phyloP scores from a whole-genome alignment of 1,284 basidiomycete species.

The Pseudozyma pruni region DNA sequence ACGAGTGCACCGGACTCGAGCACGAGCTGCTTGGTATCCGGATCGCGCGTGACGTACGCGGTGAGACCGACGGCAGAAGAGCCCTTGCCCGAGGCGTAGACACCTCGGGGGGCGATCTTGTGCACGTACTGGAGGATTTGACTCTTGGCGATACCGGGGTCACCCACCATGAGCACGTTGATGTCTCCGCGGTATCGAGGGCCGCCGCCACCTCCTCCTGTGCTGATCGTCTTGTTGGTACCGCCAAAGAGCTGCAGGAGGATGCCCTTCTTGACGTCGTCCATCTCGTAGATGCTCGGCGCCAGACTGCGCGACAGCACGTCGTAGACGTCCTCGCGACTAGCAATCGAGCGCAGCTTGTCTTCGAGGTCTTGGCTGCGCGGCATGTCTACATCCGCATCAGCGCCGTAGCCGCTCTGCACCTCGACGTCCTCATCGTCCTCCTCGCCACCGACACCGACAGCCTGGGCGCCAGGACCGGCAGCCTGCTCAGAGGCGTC shows the following conservation, averaged over 20 bases:
- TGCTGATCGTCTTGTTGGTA: conserved; percentile 92
- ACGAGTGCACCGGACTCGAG: conserved; percentile 97
- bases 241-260: conserved; percentile 95
- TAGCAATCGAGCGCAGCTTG: conserved; percentile 77
- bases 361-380: conserved; percentile 71
- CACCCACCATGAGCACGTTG: conserved; percentile 95
- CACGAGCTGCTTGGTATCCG: conserved; percentile 96
- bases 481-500: conserved; percentile 61
- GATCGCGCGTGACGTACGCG: conserved; percentile 96
- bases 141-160: conserved; percentile 96
- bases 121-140: conserved; percentile 93
- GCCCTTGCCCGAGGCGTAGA: conserved; percentile 86
- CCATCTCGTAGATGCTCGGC: conserved; percentile 96
- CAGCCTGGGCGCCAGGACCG: conserved; percentile 73
- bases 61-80: conserved; percentile 98
- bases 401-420: conserved; percentile 22
- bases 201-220: conserved; percentile 92
- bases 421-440: conserved; percentile 62
- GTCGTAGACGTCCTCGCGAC: conserved; percentile 85
- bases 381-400: conserved; percentile 28
- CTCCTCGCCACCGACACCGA: conserved; percentile 86
- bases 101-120: conserved; percentile 96
- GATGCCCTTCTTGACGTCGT: conserved; percentile 98
- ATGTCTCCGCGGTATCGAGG: conserved; percentile 97
- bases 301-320: conserved; percentile 85